Conservation (phyloP, 306 rosid species). For the Corylus heterophylla region DNA sequence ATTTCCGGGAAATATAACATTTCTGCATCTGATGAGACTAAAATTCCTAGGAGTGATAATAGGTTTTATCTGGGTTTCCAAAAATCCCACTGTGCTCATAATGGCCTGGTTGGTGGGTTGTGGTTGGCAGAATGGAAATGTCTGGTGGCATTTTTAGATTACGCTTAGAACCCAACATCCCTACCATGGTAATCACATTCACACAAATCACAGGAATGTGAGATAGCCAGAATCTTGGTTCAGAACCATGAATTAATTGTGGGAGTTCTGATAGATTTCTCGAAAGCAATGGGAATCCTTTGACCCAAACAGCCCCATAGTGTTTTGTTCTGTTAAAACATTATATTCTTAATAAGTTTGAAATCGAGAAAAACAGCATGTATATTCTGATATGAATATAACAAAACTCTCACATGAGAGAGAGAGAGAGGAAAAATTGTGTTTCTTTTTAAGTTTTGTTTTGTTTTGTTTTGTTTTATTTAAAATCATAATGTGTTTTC, state of each 20-base stretch:
- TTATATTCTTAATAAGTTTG: too few species aligned
- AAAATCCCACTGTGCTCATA: background rate
- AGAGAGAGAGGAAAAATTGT: background rate
- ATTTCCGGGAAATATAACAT: background rate
- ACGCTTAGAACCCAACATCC: too few species aligned
- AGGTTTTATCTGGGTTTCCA: background rate
- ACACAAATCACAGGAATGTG: background rate
- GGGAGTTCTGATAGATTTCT: background rate
- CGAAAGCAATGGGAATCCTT: background rate
- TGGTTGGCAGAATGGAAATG: background rate
- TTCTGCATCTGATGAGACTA: background rate
- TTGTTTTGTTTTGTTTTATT: background rate
- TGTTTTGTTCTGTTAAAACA: background rate
- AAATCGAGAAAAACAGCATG: too few species aligned
- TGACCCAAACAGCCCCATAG: background rate
- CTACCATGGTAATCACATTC: too few species aligned
- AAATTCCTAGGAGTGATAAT: background rate
- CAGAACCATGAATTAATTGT: background rate
- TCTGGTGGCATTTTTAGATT: too few species aligned
- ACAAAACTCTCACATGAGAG: background rate
- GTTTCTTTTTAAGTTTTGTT: background rate
- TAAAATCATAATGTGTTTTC: background rate
- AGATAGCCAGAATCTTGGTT: background rate
- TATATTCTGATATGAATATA: too few species aligned
- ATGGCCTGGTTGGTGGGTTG: too few species aligned